phyloP scores from a whole-genome alignment of 1,284 basidiomycete species.

The Rhizoctonia solani region DNA sequence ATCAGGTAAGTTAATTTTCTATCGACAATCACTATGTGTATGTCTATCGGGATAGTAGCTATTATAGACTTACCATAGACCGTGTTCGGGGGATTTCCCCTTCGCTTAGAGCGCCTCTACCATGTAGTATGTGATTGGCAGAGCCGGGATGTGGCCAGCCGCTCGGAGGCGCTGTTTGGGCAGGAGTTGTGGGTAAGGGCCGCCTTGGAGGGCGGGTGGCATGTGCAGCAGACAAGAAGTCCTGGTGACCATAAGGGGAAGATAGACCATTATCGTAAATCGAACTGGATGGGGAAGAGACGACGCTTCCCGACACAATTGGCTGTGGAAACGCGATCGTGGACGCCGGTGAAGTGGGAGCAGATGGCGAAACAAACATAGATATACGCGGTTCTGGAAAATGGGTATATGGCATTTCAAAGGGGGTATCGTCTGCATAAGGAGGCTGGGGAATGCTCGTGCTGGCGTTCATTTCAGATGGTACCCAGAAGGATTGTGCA shows the following conservation, averaged over 20 bases:
- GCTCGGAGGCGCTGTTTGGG: constrained; percentile 6
- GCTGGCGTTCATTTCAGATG: no score
- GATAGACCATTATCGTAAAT: not conserved
- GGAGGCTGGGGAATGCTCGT: not conserved
- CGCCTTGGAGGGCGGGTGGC: constrained; percentile 9
- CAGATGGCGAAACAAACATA: no score
- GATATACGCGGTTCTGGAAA: no score
- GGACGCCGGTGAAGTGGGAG: not conserved
- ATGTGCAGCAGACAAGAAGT: not conserved
- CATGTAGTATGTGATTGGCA: not conserved
- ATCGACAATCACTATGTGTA: not conserved
- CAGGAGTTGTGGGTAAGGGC: not conserved
- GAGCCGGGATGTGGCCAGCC: constrained; percentile 3
- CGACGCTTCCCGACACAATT: not conserved
- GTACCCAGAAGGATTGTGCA: not conserved
- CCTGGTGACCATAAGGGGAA: not conserved
- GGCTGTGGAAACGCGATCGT: constrained; percentile 10
- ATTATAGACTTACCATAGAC: not conserved
- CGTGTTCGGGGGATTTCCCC: not conserved
- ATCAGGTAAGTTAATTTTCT: not conserved
- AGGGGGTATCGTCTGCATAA: not conserved
- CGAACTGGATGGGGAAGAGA: not conserved
- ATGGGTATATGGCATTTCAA: not conserved
- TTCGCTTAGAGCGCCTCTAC: not conserved
- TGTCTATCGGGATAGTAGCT: not conserved